Evolutionary conservation across 768 basidiomycete species (phyloP).

Genomic region (Collybia sordida): DNA sequence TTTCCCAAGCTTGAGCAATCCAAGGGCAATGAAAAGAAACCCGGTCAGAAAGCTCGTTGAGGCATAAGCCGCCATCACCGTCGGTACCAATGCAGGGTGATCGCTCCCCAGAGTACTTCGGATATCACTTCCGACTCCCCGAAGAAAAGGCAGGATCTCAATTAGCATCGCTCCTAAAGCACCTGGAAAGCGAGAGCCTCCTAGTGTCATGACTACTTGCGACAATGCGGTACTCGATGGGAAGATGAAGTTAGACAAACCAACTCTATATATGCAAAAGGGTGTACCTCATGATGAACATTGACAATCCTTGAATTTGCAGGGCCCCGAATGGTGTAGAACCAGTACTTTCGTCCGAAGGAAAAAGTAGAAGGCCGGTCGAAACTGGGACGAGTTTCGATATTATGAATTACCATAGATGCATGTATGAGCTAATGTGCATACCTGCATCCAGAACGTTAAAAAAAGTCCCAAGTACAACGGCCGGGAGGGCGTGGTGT

Average conservation of each 20-base stretch:
- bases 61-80: constrained; percentile 24
- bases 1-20: constrained; percentile 17
- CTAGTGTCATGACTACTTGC: constrained; percentile 19
- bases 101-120: constrained; percentile 16
- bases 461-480: constrained; percentile 18
- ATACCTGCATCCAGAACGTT: constrained; percentile 17
- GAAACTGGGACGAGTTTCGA: constrained; percentile 11
- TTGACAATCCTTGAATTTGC: constrained; percentile 20
- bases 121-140: constrained; percentile 19
- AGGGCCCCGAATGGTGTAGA: constrained; percentile 11
- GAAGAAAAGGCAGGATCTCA: constrained; percentile 21
- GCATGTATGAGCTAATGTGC: background rate
- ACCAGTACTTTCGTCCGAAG: constrained; percentile 6
- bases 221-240: constrained; percentile 13
- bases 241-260: background rate
- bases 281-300: constrained; percentile 21
- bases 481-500: constrained; percentile 18
- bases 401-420: background rate
- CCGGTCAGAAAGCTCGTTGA: constrained; percentile 21
- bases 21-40: constrained; percentile 16
- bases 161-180: constrained; percentile 21
- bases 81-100: constrained; percentile 21
- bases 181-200: constrained; percentile 22
- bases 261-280: background rate
- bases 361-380: constrained; percentile 19